Base-by-base conservation (phyloP, 768 basidiomycete species). In the Trametes gibbosa region DNA sequence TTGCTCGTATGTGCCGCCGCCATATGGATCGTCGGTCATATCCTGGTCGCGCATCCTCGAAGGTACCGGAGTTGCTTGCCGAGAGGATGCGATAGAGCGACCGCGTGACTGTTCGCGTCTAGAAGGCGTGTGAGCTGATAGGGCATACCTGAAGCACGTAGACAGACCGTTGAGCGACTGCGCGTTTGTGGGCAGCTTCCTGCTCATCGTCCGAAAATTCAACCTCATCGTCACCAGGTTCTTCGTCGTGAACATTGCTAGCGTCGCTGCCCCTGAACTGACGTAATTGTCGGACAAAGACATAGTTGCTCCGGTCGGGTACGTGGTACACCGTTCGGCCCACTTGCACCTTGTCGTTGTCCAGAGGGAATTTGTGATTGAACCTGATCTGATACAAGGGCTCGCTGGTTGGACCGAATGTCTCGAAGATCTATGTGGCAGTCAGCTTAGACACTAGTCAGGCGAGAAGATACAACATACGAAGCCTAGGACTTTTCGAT, bases 191-290 rank as follows among this genome's bases (percentile, higher is more conserved):
- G 27, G 84, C 85, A 17, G 84, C 84, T 71, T 98, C 96, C 54
- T 86, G 81, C 70, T 98, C 96, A 65, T 98, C 96, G 64, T 98
- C 96, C 3, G 91, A 94, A 73, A 95, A 98, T 69, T 98, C 96
- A 29, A 92, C 68, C 68, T 98, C 96, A 55, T 92, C 84, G 19
- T 92, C 94, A 1, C 79, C 90, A 2, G 92, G 87, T 70, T 98
- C 96, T 73, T 98, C 96, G 68, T 98, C 96, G 64, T 94, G 85
- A 10, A 94, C 79, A 69, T 98, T 98, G 67, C 90, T 93, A 21
- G 96, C 96, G 65, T 98, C 96, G 63, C 91, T 94, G 41, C 95
- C 96, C 69, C 87, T 95, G 61, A 84, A 70, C 17, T 75, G 78
- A 59, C 82, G 81, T 46, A 98, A 80, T 46, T 86, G 82, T 37